A percentile compares a stretch with the other conserved stretches of the same genome.
These are phyloP conservation scores for Mycena rosella DNA, from an alignment of 768 basidiomycete genomes.

Conservation along the genomic window DNA sequence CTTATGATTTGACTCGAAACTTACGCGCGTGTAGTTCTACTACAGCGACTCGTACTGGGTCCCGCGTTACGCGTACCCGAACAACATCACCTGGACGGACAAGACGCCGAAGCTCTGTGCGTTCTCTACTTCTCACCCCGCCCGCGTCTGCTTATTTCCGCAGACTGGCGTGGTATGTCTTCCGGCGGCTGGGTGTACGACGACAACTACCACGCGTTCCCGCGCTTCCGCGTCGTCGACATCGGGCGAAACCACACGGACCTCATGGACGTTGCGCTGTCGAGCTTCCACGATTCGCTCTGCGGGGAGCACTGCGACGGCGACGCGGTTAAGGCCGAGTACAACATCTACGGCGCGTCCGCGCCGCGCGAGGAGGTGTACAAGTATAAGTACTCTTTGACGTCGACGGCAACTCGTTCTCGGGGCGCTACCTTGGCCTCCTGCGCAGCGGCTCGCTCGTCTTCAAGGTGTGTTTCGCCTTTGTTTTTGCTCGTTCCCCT, in stretches of 20 bases:
- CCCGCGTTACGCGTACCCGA: conserved; percentile 24
- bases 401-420: conserved; percentile 36
- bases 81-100: conserved; percentile 29
- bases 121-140: neutral
- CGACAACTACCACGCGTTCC: conserved; percentile 33
- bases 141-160: neutral
- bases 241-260: conserved; percentile 27
- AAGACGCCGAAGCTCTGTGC: conserved; percentile 18
- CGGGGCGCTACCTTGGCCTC: conserved; percentile 28
- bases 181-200: conserved; percentile 27
- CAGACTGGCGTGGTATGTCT: conserved; percentile 33
- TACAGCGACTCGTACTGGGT: conserved; percentile 32
- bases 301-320: conserved; percentile 33
- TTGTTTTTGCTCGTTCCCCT: neutral
- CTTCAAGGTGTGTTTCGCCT: conserved; percentile 26
- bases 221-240: conserved; percentile 31
- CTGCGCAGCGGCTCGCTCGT: conserved; percentile 32
- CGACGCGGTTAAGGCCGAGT: conserved; percentile 20
- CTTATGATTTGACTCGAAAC: neutral
- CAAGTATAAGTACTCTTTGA: conserved; percentile 35
- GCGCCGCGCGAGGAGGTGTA: conserved; percentile 34
- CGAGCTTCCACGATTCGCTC: conserved; percentile 27
- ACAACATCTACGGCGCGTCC: conserved; percentile 8
- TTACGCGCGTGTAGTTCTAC: conserved; percentile 23
- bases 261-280: conserved; percentile 29